phyloP scores from a whole-genome alignment of 352 stramenopile species.

The Phytophthora fragariaefolia region DNA sequence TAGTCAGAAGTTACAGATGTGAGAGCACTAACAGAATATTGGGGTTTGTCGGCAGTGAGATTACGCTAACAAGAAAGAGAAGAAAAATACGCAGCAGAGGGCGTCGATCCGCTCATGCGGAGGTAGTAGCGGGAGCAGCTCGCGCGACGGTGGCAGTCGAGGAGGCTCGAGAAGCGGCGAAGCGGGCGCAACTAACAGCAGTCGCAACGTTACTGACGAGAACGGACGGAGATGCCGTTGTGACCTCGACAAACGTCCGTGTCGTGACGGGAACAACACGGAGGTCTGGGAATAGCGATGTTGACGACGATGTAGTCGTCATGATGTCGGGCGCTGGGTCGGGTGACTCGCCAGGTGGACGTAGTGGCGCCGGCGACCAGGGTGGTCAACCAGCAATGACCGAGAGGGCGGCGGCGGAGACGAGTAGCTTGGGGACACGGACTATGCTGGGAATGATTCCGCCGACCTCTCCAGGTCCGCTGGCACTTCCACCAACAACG shows the following conservation, averaged over 20 bases:
- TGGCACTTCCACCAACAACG: not conserved
- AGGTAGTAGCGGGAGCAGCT: not conserved
- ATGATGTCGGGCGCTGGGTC: too few relatives aligned
- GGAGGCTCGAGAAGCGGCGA: not conserved
- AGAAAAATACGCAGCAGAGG: not conserved
- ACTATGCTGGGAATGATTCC: not conserved
- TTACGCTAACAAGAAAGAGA: too few relatives aligned
- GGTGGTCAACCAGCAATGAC: too few relatives aligned
- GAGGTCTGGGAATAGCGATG: not conserved
- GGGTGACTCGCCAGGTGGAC: too few relatives aligned
- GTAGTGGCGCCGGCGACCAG: not conserved
- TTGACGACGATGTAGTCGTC: not conserved
- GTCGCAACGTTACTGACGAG: not conserved
- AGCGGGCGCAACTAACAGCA: not conserved
- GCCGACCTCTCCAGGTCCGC: not conserved
- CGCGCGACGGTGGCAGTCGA: not conserved
- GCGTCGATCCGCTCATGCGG: not conserved
- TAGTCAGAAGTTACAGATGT: not conserved
- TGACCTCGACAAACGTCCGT: not conserved
- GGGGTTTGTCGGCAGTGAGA: too few relatives aligned
- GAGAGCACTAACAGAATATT: too few relatives aligned
- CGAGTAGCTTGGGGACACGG: not conserved
- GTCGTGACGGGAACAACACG: not conserved
- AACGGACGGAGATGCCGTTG: too few relatives aligned
- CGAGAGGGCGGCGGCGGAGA: not conserved